Base-by-base conservation (phyloP, 495 filamentous ascomycete species). In the Lepraria neglecta region DNA sequence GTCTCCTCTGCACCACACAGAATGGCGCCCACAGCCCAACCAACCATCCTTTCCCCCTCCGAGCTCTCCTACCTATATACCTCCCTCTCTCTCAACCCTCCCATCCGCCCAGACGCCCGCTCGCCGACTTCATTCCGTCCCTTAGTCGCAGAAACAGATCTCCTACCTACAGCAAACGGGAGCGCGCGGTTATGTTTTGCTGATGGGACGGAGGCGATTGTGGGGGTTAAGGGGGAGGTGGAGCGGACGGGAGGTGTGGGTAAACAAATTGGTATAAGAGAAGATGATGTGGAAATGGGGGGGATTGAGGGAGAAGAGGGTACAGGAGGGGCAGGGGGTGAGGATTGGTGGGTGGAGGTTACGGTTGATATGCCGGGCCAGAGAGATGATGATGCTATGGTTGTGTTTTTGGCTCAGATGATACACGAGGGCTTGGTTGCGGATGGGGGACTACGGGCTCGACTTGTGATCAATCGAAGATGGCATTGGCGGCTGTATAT, bases 401-500 rank as follows among this genome's bases (percentile, higher is more conserved):
- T 91, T 3, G 86, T 94, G 31, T 97, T 97, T 69, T 73, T 98
- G 66, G 80, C 82, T 1, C 83, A 85, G 62, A 92, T 97, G 85
- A 81, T 98, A 71, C 80, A 79, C n/a, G 95, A 98, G 79, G 87
- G 87, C 52, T 69, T 98, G 64, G 80, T 95, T 30, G 88, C 90
- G 63, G 84, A 81, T 67, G 87, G 84, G 59, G 82, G 78, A 42
- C 77, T 96, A 65, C 85, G 82, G 60, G 80, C 80, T 62, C 79
- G 84, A 68, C 69, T 98, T 68, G 84, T 84, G 70, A 95, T 98
- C 69, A 96, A 95, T 71, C 71, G 80, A 63, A 78, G 91, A 47
- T 97, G 89, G 79, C 92, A 97, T 78, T 98, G 94, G 94, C 88
- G 90, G 75, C 70, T 98, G 27, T 97, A 92, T 73, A 84, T 97